These are phyloP conservation scores for Thermothielavioides terrestris DNA, from an alignment of 495 filamentous ascomycete genomes.

Conservation along the genomic window DNA sequence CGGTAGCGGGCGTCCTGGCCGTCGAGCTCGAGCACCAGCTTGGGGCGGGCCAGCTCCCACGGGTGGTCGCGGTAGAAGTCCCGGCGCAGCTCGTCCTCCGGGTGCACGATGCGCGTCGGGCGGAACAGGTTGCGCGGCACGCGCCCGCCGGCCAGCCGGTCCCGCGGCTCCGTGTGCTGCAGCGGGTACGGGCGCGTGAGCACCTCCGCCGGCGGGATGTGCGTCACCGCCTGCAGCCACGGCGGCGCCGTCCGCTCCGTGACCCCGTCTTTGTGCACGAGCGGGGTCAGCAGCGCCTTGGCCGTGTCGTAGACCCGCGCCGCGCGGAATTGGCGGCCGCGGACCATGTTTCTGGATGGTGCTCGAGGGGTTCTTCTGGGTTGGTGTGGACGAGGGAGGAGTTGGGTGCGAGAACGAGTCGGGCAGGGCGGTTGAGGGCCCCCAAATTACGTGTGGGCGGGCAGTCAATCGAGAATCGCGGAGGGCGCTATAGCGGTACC, in stretches of 20 bases:
- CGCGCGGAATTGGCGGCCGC: conserved; percentile 56
- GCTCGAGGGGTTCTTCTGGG: background rate
- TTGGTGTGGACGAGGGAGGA: background rate
- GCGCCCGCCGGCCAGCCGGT: conserved; percentile 24
- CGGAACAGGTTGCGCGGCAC: conserved; percentile 68
- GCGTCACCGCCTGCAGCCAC: conserved; percentile 67
- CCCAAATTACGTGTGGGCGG: too few species aligned
- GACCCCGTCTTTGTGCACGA: too few species aligned
- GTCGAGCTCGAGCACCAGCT: conserved; percentile 74
- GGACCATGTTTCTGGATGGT: conserved; percentile 9
- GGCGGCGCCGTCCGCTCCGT: too few species aligned
- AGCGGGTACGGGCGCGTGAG: conserved; percentile 60
- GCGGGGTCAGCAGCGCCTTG: too few species aligned
- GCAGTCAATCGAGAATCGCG: background rate
- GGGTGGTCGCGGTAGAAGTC: conserved; percentile 90
- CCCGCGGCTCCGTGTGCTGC: conserved; percentile 48
- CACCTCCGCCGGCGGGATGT: conserved; percentile 72
- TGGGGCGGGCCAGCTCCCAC: conserved; percentile 90
- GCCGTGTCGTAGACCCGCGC: conserved; percentile 64
- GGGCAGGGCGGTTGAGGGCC: background rate
- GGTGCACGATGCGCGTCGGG: conserved; percentile 68
- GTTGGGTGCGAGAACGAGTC: too few species aligned
- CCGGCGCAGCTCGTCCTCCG: conserved; percentile 72
- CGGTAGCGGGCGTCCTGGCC: conserved; percentile 66
- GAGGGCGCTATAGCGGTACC: background rate